These are phyloP conservation scores for Calonectria henricotiae DNA, from an alignment of 2,329 filamentous ascomycete genomes.

Conservation along the genomic window DNA sequence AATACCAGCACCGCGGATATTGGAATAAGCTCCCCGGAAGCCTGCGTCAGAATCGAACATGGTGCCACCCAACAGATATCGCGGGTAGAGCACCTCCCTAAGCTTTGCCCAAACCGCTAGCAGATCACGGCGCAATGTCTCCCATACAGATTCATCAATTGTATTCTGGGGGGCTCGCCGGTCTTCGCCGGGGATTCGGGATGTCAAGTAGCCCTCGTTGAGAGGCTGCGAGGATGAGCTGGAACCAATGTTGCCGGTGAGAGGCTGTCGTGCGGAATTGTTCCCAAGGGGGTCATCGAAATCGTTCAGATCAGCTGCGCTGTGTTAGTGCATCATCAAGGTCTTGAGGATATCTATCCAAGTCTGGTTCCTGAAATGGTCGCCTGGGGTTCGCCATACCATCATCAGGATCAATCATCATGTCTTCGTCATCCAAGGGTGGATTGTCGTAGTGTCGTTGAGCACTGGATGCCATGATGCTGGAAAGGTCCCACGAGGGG, in stretches of 20 bases:
- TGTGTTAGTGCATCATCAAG: constrained; percentile 42
- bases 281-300: constrained; percentile 88
- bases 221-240: constrained; percentile 71
- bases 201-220: constrained; percentile 88
- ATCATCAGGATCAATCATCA: constrained; percentile 87
- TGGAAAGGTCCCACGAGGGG: constrained; percentile 36
- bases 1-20: constrained; percentile 73
- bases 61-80: constrained; percentile 86
- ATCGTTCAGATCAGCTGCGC: constrained; percentile 86
- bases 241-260: constrained; percentile 87
- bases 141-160: constrained; percentile 98
- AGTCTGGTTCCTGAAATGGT: too few species aligned
- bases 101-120: constrained; percentile 98
- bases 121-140: constrained; percentile 93
- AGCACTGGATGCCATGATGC: constrained; percentile 66
- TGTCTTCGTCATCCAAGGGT: constrained; percentile 77
- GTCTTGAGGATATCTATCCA: not conserved
- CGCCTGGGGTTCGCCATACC: constrained; percentile 64
- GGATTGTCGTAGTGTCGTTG: constrained; percentile 75
- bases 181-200: constrained; percentile 92
- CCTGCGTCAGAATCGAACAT: constrained; percentile 73
- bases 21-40: constrained; percentile 75
- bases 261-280: constrained; percentile 81
- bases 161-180: constrained; percentile 91
- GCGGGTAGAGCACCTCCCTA: constrained; percentile 95